phyloP scores from a whole-genome alignment of 805 yeast species.

The Ogataea polymorpha region DNA sequence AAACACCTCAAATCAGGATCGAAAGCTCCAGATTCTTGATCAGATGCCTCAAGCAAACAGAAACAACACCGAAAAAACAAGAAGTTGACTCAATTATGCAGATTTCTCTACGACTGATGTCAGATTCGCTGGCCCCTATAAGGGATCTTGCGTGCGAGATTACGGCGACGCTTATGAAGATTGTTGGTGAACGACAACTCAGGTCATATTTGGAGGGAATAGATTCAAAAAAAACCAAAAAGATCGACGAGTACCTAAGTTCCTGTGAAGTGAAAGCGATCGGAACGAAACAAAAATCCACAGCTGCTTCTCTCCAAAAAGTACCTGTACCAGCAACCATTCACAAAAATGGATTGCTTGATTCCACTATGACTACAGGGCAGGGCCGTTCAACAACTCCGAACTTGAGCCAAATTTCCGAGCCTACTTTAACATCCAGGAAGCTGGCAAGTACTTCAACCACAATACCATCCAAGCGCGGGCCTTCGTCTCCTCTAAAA shows the following conservation, averaged over 20 bases:
- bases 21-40: constrained; percentile 65
- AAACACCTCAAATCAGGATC: constrained; percentile 78
- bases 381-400: constrained; percentile 1
- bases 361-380: constrained; percentile 2
- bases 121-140: constrained; percentile 82
- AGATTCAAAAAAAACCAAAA: constrained; percentile 64
- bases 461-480: constrained; percentile 59
- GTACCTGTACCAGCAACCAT: neutral
- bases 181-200: constrained; percentile 72
- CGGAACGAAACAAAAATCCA: constrained; percentile 33
- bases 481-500: constrained; percentile 69
- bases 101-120: constrained; percentile 56
- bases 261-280: constrained; percentile 58
- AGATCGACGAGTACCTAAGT: constrained; percentile 59
- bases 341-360: neutral
- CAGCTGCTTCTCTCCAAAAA: neutral
- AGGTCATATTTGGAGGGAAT: constrained; percentile 59
- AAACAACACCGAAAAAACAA: constrained; percentile 42
- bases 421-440: constrained; percentile 10
- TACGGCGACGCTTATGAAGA: constrained; percentile 78
- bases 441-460: constrained; percentile 16
- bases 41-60: constrained; percentile 56
- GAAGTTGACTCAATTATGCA: constrained; percentile 60
- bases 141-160: constrained; percentile 74
- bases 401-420: constrained; percentile 6